phyloP scores from a whole-genome alignment of 805 yeast species.

The Monosporozyma yasuniensis region DNA sequence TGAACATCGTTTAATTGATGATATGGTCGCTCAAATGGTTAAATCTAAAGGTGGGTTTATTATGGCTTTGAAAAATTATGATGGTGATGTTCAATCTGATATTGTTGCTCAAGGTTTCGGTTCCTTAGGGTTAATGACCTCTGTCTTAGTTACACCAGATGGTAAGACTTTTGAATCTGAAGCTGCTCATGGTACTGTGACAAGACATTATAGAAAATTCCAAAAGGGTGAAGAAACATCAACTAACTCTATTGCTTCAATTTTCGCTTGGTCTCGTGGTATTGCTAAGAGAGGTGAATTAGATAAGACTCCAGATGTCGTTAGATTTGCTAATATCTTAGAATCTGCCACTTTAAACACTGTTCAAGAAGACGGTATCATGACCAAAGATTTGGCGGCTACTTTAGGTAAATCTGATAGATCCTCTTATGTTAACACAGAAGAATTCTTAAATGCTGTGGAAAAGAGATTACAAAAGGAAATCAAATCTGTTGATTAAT shows the following conservation, averaged over 20 bases:
- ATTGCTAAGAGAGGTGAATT: conserved; percentile 71
- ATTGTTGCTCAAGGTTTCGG: conserved; percentile 86
- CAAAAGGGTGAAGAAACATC: conserved; percentile 79
- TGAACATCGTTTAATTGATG: conserved; percentile 77
- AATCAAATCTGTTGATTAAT: conserved; percentile 22
- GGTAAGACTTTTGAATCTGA: conserved; percentile 81
- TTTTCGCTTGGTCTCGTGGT: conserved; percentile 84
- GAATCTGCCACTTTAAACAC: conserved; percentile 65
- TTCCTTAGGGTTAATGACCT: conserved; percentile 76
- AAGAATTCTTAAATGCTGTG: conserved; percentile 72
- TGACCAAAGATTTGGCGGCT: conserved; percentile 78
- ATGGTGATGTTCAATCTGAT: conserved; percentile 80
- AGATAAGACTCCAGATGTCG: conserved; percentile 63
- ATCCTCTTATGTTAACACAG: conserved; percentile 58
- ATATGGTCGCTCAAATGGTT: conserved; percentile 84
- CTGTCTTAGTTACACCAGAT: conserved; percentile 74
- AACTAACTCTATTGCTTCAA: conserved; percentile 77
- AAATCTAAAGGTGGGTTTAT: conserved; percentile 77
- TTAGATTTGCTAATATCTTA: conserved; percentile 52
- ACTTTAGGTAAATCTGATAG: conserved; percentile 57
- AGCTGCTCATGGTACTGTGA: conserved; percentile 84
- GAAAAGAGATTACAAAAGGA: conserved; percentile 43
- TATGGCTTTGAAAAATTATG: conserved; percentile 75
- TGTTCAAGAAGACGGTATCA: conserved; percentile 62
- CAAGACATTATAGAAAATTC: conserved; percentile 76